These are phyloP conservation scores for Pseudopyrenochaeta lycopersici DNA, from an alignment of 2,329 filamentous ascomycete genomes.

Conservation along the genomic window DNA sequence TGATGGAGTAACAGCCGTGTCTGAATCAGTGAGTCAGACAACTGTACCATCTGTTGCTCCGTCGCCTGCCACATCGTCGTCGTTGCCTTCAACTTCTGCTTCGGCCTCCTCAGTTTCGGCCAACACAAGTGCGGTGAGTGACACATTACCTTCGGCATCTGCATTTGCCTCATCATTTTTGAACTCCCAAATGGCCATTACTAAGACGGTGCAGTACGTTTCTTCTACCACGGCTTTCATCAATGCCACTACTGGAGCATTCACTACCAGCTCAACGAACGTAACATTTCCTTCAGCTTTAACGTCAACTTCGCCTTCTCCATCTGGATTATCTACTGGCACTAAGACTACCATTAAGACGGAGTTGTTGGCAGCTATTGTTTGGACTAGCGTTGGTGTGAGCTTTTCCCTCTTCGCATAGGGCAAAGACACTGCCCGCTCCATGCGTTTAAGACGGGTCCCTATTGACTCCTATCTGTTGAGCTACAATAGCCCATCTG, in stretches of 20 bases:
- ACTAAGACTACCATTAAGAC: background rate
- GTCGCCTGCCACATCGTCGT: background rate
- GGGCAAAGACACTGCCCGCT: background rate
- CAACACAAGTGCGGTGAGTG: background rate
- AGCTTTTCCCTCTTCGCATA: conserved; percentile 15
- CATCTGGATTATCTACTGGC: background rate
- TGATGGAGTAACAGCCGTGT: background rate
- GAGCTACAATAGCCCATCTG: too few relatives aligned
- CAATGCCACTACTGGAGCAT: background rate
- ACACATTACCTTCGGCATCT: background rate
- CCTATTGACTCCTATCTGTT: too few relatives aligned
- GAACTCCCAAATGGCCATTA: conserved; percentile 3
- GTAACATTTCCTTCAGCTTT: background rate
- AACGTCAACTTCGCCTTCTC: conserved; percentile 1
- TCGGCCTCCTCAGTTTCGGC: background rate
- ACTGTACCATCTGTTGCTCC: background rate
- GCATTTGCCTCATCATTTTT: background rate
- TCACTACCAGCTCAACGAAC: background rate
- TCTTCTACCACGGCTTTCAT: conserved; percentile 1
- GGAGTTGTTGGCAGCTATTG: conserved; percentile 1
- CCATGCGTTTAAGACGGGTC: too few relatives aligned
- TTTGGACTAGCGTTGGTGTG: conserved; percentile 3
- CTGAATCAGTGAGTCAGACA: background rate
- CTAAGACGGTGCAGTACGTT: conserved; percentile 11
- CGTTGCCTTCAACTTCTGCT: background rate